Base-by-base conservation (phyloP, 495 filamentous ascomycete species). In the Sabuloglossum arenarium region DNA sequence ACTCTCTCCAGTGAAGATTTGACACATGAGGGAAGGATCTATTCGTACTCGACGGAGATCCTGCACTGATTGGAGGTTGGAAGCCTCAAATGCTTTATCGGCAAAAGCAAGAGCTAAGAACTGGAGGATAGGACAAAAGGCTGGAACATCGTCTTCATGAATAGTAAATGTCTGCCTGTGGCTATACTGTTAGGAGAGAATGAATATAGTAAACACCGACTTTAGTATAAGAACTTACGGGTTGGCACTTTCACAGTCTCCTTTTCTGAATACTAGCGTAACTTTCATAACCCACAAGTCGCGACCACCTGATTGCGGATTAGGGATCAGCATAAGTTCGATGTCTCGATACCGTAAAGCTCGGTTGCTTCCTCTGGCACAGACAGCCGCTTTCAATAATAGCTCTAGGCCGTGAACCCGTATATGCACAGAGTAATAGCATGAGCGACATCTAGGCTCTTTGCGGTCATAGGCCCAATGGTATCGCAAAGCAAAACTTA, bases 391-490 rank as follows among this genome's bases (percentile, higher is more conserved):
- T 39, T 39, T 39, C 34, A 39, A 39, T 39, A 39, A 39, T 39
- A 39, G 14, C 34, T 39, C 34, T 12, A 39, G 34, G 34, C 5
- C 34, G 34, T 39, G 34, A 39, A 39, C 34, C 34, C 12, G 34
- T 39, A 39, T 39, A 39, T 39, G 34, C 34, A 39, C 34, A 39
- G 34, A 39, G 34, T 16, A 39, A 39, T 16, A 39, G 14, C 34
- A 39, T 39, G 14, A 49, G 45, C 45, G 25, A 28, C 45, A 49
- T 49, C 21, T 24, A n/a, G 8, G 23, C 45, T 49, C 47, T 51
- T 51, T 51, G 47, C 28, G 47, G 12, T 29, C 47, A 27, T 51
- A 51, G 47, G 24, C 47, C 47, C 47, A 51, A 51, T 51, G 47
- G 12, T 24, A 14, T 24, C 47, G 25, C 25, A 51, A 51, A 51